A percentile compares a stretch with the other conserved stretches of the same genome.
These are phyloP conservation scores for Boletus vinaceobasis DNA, from an alignment of 768 basidiomycete genomes.

Conservation along the genomic window DNA sequence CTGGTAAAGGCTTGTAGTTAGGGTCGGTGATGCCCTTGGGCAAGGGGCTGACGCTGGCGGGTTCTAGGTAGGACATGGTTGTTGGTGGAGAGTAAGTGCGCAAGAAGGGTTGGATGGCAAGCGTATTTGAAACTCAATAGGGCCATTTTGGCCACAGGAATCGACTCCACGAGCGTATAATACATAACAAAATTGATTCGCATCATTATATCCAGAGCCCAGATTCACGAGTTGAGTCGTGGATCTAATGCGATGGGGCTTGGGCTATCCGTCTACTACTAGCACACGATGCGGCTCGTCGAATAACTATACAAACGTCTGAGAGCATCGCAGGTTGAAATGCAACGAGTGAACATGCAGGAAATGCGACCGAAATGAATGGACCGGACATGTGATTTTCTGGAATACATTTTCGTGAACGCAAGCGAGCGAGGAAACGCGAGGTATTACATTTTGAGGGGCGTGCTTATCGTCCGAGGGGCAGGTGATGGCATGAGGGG, in stretches of 20 bases:
- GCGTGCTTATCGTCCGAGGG: not conserved
- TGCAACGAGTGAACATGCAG: constrained; percentile 17
- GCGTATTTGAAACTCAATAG: constrained; percentile 9
- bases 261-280: constrained; percentile 25
- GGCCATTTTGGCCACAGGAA: too few species aligned
- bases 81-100: not conserved
- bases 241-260: constrained; percentile 32
- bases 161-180: too few species aligned
- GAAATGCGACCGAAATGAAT: not conserved
- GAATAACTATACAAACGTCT: constrained; percentile 15
- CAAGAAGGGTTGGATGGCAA: not conserved
- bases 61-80: constrained; percentile 30
- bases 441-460: constrained; percentile 14
- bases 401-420: constrained; percentile 9
- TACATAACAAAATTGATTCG: constrained; percentile 11
- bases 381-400: constrained; percentile 5
- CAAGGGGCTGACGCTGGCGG: constrained; percentile 53
- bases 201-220: constrained; percentile 35
- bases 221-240: constrained; percentile 34
- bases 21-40: constrained; percentile 61
- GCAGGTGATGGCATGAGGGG: not conserved
- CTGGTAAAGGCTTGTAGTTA: constrained; percentile 64
- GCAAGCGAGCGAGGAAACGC: not conserved
- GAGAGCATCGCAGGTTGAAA: constrained; percentile 34
- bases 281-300: constrained; percentile 27